Evolutionary conservation across 495 filamentous ascomycete genomes (phyloP).

Genomic region (Hypoxylon intermedium): DNA sequence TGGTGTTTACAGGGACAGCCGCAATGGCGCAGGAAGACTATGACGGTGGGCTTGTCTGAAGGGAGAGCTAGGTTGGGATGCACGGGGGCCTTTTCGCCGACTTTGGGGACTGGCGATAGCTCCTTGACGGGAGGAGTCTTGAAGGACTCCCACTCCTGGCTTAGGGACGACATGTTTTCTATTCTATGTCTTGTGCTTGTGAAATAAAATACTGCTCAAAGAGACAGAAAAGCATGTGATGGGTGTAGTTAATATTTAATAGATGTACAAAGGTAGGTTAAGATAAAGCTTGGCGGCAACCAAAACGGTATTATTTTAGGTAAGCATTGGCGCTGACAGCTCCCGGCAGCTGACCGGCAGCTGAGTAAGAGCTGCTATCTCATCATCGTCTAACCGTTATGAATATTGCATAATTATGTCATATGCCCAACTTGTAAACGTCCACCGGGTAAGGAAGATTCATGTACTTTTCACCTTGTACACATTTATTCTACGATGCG

Average conservation of each 20-base stretch:
- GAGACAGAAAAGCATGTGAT: neutral
- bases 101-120: conserved; percentile 47
- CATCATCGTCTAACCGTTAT: neutral
- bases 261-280: too few species aligned
- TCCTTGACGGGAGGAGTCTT: conserved; percentile 42
- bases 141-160: conserved; percentile 44
- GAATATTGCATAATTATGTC: conserved; percentile 16
- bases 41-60: conserved; percentile 54
- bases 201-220: neutral
- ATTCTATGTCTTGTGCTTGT: conserved; percentile 1
- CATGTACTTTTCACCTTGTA: neutral
- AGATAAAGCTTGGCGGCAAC: conserved; percentile 15
- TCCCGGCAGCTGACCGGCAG: conserved; percentile 12
- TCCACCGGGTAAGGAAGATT: neutral
- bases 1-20: conserved; percentile 68
- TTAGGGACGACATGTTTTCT: conserved; percentile 16
- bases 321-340: neutral
- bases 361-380: neutral
- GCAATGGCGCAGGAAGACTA: conserved; percentile 67
- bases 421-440: neutral
- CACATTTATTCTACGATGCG: conserved; percentile 68
- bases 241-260: too few species aligned
- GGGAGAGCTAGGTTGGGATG: conserved; percentile 54
- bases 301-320: conserved; percentile 1
- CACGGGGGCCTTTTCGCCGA: conserved; percentile 58